These are phyloP conservation scores for Bifiguratus adelaidae DNA, from an alignment of 192 early-diverging fungal species.

Conservation along the genomic window DNA sequence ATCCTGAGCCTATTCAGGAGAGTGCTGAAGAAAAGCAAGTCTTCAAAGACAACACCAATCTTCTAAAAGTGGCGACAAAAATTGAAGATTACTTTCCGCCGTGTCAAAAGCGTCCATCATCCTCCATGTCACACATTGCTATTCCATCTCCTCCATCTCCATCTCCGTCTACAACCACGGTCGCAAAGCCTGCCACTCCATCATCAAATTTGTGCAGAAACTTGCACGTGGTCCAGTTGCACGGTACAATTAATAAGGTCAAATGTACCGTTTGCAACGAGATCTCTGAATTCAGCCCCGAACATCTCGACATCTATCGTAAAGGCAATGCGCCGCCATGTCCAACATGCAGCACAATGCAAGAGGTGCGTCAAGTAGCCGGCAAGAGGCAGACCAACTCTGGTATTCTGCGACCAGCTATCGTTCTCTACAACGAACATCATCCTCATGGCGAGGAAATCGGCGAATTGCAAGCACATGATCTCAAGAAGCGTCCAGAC, in stretches of 20 bases:
- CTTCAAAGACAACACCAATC: slow-evolving; percentile 20
- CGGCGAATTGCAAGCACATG: slow-evolving; percentile 41
- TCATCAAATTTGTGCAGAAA: too few relatives aligned
- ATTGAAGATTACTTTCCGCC: too few relatives aligned
- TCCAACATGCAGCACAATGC: slow-evolving; percentile 32
- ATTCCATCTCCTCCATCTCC: slow-evolving; percentile 43
- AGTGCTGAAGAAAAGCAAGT: too few relatives aligned
- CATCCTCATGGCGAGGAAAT: slow-evolving; percentile 65
- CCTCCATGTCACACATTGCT: too few relatives aligned
- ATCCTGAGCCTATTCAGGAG: neutral
- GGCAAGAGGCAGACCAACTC: slow-evolving; percentile 70
- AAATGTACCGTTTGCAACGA: slow-evolving; percentile 79
- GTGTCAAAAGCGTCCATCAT: too few relatives aligned
- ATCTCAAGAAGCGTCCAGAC: slow-evolving; percentile 54
- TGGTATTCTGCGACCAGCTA: slow-evolving; percentile 80
- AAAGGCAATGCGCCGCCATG: slow-evolving; percentile 65
- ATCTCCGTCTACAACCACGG: too few relatives aligned
- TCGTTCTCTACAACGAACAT: slow-evolving; percentile 93
- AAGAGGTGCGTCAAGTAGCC: slow-evolving; percentile 33
- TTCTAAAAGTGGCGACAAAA: slow-evolving; percentile 14
- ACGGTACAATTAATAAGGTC: slow-evolving; percentile 79
- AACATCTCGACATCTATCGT: slow-evolving; percentile 49
- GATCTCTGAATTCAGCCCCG: slow-evolving; percentile 48
- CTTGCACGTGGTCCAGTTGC: slow-evolving; percentile 93
- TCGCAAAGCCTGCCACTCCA: too few relatives aligned